These are phyloP conservation scores for Ustilago lituana DNA, from an alignment of 1,284 basidiomycete genomes.

Conservation along the genomic window DNA sequence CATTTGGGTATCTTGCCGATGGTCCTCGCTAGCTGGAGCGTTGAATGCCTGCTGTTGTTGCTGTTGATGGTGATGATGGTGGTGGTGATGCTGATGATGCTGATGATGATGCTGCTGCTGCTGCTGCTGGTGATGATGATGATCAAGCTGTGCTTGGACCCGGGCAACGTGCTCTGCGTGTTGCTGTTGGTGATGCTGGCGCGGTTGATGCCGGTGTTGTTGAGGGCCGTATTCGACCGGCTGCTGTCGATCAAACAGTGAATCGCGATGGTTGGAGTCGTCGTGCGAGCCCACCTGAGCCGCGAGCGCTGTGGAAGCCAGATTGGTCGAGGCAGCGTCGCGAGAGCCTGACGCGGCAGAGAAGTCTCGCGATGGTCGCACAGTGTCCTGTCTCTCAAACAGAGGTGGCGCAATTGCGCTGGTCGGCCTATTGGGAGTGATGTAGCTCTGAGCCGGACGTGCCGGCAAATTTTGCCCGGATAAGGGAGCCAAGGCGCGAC, in stretches of 20 bases:
- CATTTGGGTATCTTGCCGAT: conserved; percentile 7
- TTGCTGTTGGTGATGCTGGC: conserved; percentile 10
- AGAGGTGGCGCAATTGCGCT: conserved; percentile 32
- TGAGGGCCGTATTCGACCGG: neutral
- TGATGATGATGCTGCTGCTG: conserved; percentile 17
- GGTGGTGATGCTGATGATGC: conserved; percentile 24
- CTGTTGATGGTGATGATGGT: conserved; percentile 31
- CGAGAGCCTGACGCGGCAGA: conserved; percentile 26
- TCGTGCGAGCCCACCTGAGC: conserved; percentile 34
- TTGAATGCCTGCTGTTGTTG: conserved; percentile 10
- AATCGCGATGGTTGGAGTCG: conserved; percentile 1
- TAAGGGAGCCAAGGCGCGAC: conserved; percentile 49
- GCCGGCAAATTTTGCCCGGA: conserved; percentile 24
- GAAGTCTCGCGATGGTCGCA: conserved; percentile 36
- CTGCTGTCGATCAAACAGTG: conserved; percentile 21
- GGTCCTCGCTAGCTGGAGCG: conserved; percentile 3
- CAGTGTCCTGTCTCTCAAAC: conserved; percentile 46
- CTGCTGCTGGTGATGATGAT: conserved; percentile 8
- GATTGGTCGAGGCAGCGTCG: conserved; percentile 26
- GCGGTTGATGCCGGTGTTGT: neutral
- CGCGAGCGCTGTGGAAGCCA: conserved; percentile 35
- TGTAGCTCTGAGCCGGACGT: conserved; percentile 10
- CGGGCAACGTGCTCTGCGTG: conserved; percentile 4
- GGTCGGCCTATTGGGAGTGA: conserved; percentile 40
- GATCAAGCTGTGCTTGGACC: conserved; percentile 5